Evolutionary conservation across 208 protist species (phyloP), one percentile per base, ranked within the genome.

Genomic region (Leishmania major): DNA sequence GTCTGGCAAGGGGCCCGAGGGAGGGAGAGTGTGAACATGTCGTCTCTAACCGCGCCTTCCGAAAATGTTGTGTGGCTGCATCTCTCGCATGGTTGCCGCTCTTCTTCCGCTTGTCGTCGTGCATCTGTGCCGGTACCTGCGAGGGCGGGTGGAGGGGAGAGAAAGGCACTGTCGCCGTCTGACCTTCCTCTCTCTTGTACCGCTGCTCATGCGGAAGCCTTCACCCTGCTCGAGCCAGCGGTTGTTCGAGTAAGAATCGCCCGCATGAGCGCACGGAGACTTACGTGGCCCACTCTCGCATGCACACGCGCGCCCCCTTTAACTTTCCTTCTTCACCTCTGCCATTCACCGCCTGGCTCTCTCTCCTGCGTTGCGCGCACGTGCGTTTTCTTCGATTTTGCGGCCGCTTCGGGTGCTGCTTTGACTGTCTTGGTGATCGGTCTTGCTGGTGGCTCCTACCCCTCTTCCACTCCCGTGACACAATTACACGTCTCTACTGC

Each of bases 401-500:
- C 40, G 40, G 4, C 66, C 22, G 66, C 66, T 72, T 47, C 5
- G 37, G 66, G 19, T 49, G 37, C 35, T 5, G 4, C 66, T 7
- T 72, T 49, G 7, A 47, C n/a, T 43, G 19, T 47, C 35, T 72
- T 47, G 66, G 40, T n/a, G 19, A n/a, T 72, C 40, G 22, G 22
- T 13, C 8, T 49, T 72, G 66, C 66, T n/a, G 40, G 6, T 70
- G 64, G 3, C 35, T 4, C 4, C 19, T 31, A 37, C 35, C 31
- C 40, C 37, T 47, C 37, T 43, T 72, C 5, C 66, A 72, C 35
- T 72, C 40, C 7, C 37, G 40, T 72, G 43, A 47, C 66, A 45
- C 64, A 72, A 40, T 13, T 69, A 40, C 66, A 15, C 31, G 66
- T 47, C 66, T 72, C 66, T 72, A 72, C 66, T 10, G 66, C 66